Conservation (phyloP, 176 grass and related monocot genomes). For the Zea luxurians region DNA sequence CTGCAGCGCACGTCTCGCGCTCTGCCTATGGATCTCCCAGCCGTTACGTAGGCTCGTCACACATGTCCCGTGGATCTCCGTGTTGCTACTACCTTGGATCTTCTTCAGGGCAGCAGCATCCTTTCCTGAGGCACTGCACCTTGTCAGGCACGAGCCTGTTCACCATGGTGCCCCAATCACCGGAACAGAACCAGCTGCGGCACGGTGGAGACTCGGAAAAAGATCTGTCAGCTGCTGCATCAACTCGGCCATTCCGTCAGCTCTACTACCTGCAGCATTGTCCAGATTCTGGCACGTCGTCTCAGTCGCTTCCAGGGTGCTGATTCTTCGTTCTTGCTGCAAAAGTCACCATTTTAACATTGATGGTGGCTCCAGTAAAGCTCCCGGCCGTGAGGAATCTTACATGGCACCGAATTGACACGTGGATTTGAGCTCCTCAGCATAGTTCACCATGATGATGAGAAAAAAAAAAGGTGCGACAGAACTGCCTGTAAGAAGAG, state of each 20-base stretch:
- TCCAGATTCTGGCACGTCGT: slow-evolving; percentile 47
- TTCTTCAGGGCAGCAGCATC: slow-evolving; percentile 40
- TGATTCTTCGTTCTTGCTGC: slow-evolving; percentile 50
- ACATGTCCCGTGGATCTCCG: slow-evolving; percentile 31
- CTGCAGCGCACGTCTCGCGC: slow-evolving; percentile 10
- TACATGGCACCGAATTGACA: neutral
- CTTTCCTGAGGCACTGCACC: slow-evolving; percentile 40
- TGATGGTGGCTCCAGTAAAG: neutral
- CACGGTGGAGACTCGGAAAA: slow-evolving; percentile 7
- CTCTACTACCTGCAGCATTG: slow-evolving; percentile 55
- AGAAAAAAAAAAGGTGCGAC: neutral
- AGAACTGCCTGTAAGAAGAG: neutral
- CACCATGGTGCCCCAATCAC: slow-evolving; percentile 43
- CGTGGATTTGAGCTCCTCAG: neutral
- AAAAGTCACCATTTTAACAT: slow-evolving; percentile 6
- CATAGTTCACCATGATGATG: neutral
- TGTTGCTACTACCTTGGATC: slow-evolving; percentile 57
- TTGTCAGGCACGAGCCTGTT: slow-evolving; percentile 44
- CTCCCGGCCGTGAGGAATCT: neutral
- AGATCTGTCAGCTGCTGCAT: slow-evolving; percentile 43
- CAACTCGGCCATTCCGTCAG: slow-evolving; percentile 27
- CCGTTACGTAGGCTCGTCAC: slow-evolving; percentile 38
- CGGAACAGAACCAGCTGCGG: slow-evolving; percentile 26
- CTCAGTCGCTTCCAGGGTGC: slow-evolving; percentile 71
- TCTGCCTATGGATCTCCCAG: slow-evolving; percentile 34